These are phyloP conservation scores for Vigna unguiculata DNA, from an alignment of 306 rosid genomes.

Conservation along the genomic window DNA sequence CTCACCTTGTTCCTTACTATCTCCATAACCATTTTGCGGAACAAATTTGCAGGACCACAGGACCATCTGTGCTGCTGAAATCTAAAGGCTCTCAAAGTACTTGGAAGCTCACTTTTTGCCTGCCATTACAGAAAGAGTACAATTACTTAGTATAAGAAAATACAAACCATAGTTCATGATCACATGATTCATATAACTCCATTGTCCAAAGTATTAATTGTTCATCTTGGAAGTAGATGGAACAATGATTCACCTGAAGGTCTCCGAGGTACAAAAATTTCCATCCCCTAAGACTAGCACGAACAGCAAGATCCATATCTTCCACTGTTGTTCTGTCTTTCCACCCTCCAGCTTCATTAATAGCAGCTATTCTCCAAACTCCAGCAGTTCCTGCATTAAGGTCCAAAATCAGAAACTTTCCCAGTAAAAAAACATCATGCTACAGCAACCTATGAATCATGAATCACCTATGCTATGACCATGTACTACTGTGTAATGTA, in stretches of 20 bases:
- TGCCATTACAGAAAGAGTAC: conserved; percentile 31
- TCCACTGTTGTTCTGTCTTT: conserved; percentile 98
- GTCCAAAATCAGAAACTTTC: background rate
- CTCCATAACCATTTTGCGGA: conserved; percentile 98
- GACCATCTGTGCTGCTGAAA: conserved; percentile 99
- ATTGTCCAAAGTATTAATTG: background rate
- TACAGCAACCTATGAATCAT: background rate
- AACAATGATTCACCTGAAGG: conserved; percentile 69
- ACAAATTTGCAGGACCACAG: conserved; percentile 97
- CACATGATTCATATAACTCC: background rate
- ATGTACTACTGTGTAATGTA: background rate
- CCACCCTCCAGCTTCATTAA: conserved; percentile 99
- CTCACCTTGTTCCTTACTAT: conserved; percentile 82
- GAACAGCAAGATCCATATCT: conserved; percentile 99
- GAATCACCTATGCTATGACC: conserved; percentile 3
- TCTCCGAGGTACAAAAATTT: conserved; percentile 96
- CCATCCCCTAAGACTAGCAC: conserved; percentile 99
- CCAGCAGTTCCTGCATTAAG: conserved; percentile 89
- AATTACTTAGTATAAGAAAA: background rate
- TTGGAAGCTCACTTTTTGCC: conserved; percentile 99
- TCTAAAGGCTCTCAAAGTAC: conserved; percentile 97
- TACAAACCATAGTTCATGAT: background rate
- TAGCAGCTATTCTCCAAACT: conserved; percentile 97
- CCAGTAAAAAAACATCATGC: background rate
- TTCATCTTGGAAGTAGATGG: background rate